Evolutionary conservation across 495 filamentous ascomycete species (phyloP).

Genomic region (Penicillium waksmanii): DNA sequence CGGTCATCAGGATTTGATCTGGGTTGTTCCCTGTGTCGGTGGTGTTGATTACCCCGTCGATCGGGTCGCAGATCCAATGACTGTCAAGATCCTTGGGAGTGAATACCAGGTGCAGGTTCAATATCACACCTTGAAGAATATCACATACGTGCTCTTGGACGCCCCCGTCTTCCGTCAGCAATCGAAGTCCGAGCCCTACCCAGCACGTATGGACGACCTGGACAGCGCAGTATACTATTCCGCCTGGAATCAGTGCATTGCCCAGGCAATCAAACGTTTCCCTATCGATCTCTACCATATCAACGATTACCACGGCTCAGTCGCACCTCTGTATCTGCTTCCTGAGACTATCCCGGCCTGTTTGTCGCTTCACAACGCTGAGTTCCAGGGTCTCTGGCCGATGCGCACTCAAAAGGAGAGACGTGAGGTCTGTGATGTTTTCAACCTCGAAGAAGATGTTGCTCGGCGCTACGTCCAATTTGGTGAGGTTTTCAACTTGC

Average conservation of each 20-base stretch:
- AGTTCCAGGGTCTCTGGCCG: conserved; percentile 78
- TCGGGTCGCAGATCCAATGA: conserved; percentile 62
- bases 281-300: conserved; percentile 78
- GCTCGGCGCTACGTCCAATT: conserved; percentile 57
- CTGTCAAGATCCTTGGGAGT: conserved; percentile 64
- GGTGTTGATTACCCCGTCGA: conserved; percentile 69
- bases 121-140: conserved; percentile 67
- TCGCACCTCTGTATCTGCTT: conserved; percentile 71
- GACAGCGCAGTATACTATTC: conserved; percentile 74
- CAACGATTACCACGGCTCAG: conserved; percentile 78
- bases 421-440: conserved; percentile 71
- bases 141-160: conserved; percentile 73
- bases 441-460: conserved; percentile 55
- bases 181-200: conserved; percentile 70
- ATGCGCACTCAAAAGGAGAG: conserved; percentile 70
- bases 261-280: conserved; percentile 61
- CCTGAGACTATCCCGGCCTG: conserved; percentile 56
- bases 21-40: conserved; percentile 74
- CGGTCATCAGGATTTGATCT: conserved; percentile 68
- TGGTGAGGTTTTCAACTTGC: conserved; percentile 71
- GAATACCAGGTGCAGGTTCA: conserved; percentile 67
- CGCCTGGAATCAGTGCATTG: conserved; percentile 74
- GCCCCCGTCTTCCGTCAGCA: conserved; percentile 73
- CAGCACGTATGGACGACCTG: conserved; percentile 73
- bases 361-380: conserved; percentile 65